phyloP scores from a whole-genome alignment of 108 stramenopile species.

The Nitzschia sp. region DNA sequence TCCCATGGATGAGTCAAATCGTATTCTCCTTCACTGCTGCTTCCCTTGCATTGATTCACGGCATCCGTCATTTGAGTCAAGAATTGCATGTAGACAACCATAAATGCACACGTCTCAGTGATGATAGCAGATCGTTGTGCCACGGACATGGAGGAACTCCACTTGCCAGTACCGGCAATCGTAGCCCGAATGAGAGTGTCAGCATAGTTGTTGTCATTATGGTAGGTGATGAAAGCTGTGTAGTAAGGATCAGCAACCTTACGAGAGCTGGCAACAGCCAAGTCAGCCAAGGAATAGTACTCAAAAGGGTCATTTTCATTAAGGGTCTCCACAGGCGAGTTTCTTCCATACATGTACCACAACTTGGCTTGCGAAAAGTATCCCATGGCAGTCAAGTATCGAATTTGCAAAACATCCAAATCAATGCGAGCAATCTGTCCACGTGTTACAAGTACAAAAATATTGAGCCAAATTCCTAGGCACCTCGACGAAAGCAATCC shows the following conservation, averaged over 20 bases:
- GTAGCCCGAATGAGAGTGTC: conserved; percentile 53
- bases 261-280: conserved; percentile 44
- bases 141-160: conserved; percentile 36
- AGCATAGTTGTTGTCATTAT: conserved; percentile 53
- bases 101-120: conserved; percentile 53
- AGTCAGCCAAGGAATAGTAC: conserved; percentile 57
- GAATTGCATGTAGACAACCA: conserved; percentile 66
- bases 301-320: conserved; percentile 53
- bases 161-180: conserved; percentile 55
- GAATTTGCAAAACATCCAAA: conserved; percentile 69
- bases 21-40: conserved; percentile 35
- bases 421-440: conserved; percentile 45
- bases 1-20: conserved; percentile 61
- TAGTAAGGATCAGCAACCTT: conserved; percentile 65
- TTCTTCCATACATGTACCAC: conserved; percentile 72
- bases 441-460: not conserved
- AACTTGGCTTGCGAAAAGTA: conserved; percentile 50
- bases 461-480: not conserved
- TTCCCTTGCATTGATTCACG: conserved; percentile 44
- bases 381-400: conserved; percentile 40
- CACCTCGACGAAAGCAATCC: not conserved
- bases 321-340: conserved; percentile 46
- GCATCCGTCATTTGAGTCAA: conserved; percentile 58
- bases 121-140: conserved; percentile 54
- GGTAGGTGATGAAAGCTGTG: conserved; percentile 48